These are phyloP conservation scores for Fragaria iinumae DNA, from an alignment of 306 rosid genomes.

Conservation along the genomic window DNA sequence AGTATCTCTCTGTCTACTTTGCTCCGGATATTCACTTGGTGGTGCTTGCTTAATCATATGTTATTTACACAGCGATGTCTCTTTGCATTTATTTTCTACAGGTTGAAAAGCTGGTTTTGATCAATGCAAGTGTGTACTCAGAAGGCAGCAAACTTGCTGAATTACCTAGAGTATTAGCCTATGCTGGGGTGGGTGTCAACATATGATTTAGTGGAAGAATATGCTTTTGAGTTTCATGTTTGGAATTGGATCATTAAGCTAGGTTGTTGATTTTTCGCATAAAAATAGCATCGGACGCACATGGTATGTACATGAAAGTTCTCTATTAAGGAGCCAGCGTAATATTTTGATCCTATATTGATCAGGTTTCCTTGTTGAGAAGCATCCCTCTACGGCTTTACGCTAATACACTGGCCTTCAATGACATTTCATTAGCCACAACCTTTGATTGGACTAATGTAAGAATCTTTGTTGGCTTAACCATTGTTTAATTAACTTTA, in stretches of 20 bases:
- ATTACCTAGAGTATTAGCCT: slow-evolving; percentile 33
- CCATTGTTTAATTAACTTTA: neutral
- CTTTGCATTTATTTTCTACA: slow-evolving; percentile 14
- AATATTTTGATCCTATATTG: slow-evolving; percentile 3
- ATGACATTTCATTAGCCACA: slow-evolving; percentile 36
- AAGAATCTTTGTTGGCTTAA: slow-evolving; percentile 12
- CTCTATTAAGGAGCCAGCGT: neutral
- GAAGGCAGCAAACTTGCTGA: slow-evolving; percentile 35
- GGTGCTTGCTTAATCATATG: neutral
- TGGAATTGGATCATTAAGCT: neutral
- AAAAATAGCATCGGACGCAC: neutral
- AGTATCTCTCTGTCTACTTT: slow-evolving; percentile 22
- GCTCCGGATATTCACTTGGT: neutral
- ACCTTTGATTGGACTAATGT: slow-evolving; percentile 59
- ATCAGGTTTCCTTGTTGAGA: slow-evolving; percentile 47
- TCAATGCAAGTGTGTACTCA: slow-evolving; percentile 45
- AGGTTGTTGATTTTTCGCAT: neutral
- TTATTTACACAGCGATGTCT: neutral
- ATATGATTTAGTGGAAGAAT: neutral
- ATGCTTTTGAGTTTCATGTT: slow-evolving; percentile 1
- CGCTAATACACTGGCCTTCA: slow-evolving; percentile 46
- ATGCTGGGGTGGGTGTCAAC: slow-evolving; percentile 39
- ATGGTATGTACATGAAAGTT: neutral
- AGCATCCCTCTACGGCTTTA: slow-evolving; percentile 48
- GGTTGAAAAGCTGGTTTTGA: slow-evolving; percentile 51